Percentiles rank a stretch among this genome's conserved stretches.
Evolutionary conservation across 306 rosid species (phyloP).

Genomic region (Malus sieversii): DNA sequence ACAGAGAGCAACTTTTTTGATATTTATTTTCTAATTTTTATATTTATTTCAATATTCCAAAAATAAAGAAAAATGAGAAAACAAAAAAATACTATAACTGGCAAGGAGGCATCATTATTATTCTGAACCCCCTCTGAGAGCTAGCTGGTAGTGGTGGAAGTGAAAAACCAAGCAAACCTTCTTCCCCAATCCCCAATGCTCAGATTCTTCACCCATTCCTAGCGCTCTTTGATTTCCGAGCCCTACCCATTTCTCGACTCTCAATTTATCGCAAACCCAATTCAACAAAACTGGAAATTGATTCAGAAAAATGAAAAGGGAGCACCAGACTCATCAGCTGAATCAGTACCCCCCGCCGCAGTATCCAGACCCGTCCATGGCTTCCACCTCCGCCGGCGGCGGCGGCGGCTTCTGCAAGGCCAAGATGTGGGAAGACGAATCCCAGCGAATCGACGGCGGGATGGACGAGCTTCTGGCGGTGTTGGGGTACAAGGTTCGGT

Average conservation of each 20-base stretch:
- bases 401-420: slow-evolving; percentile 28
- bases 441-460: slow-evolving; percentile 35
- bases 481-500: slow-evolving; percentile 74
- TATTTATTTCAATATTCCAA: too few species aligned
- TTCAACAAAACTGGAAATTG: not conserved
- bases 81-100: not conserved
- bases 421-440: slow-evolving; percentile 56
- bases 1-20: slow-evolving; percentile 9
- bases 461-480: slow-evolving; percentile 87
- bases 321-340: slow-evolving; percentile 25
- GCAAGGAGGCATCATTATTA: not conserved
- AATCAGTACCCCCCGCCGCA: slow-evolving; percentile 16
- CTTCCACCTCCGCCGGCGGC: slow-evolving; percentile 21
- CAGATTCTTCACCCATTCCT: slow-evolving; percentile 25
- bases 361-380: slow-evolving; percentile 19
- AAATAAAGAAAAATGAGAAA: not conserved
- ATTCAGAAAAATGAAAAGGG: slow-evolving; percentile 47
- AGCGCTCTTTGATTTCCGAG: slow-evolving; percentile 11
- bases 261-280: not conserved
- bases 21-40: not conserved
- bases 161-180: slow-evolving; percentile 6
- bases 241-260: not conserved
- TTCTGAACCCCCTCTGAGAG: not conserved
- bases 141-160: slow-evolving; percentile 14
- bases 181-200: slow-evolving; percentile 24